A percentile compares a stretch with the other conserved stretches of the same genome.
phyloP scores from a whole-genome alignment of 352 stramenopile species.

The Phytophthora hibernalis region DNA sequence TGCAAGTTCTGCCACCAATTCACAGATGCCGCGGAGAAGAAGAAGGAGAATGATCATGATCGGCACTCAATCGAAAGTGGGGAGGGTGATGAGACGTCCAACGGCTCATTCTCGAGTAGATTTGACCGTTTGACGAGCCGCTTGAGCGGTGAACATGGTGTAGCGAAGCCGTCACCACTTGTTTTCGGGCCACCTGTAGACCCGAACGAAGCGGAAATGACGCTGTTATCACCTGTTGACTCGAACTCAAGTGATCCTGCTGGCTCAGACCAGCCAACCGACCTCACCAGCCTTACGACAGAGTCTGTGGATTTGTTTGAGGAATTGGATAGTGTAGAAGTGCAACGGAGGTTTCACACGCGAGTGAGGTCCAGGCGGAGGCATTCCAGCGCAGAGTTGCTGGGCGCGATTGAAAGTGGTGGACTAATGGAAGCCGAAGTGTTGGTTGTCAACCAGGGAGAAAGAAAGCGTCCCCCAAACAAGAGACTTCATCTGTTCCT shows the following conservation, averaged over 20 bases:
- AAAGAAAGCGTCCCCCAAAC: conserved; percentile 23
- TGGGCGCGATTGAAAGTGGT: conserved; percentile 68
- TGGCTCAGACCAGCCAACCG: conserved; percentile 16
- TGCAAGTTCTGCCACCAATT: conserved; percentile 81
- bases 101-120: conserved; percentile 22
- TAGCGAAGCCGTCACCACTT: conserved; percentile 43
- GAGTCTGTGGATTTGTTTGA: conserved; percentile 39
- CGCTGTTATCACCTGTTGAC: conserved; percentile 40
- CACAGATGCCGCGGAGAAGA: conserved; percentile 49
- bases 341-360: conserved; percentile 20
- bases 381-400: conserved; percentile 70
- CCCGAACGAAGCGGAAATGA: conserved; percentile 23
- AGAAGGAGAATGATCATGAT: conserved; percentile 24
- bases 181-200: conserved; percentile 43
- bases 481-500: conserved; percentile 24
- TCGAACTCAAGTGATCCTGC: conserved; percentile 37
- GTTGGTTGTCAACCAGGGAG: conserved; percentile 31
- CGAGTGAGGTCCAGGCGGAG: conserved; percentile 32
- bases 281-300: conserved; percentile 13
- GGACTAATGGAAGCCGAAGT: conserved; percentile 51
- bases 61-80: conserved; percentile 27
- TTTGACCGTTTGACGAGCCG: conserved; percentile 36
- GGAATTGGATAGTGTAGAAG: conserved; percentile 33
- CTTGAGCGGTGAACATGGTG: conserved; percentile 20
- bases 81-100: conserved; percentile 30